Percentiles rank a stretch among this genome's conserved stretches.
These are phyloP conservation scores for Xylariaceae sp. DNA, from an alignment of 2,329 filamentous ascomycete genomes.

Conservation along the genomic window DNA sequence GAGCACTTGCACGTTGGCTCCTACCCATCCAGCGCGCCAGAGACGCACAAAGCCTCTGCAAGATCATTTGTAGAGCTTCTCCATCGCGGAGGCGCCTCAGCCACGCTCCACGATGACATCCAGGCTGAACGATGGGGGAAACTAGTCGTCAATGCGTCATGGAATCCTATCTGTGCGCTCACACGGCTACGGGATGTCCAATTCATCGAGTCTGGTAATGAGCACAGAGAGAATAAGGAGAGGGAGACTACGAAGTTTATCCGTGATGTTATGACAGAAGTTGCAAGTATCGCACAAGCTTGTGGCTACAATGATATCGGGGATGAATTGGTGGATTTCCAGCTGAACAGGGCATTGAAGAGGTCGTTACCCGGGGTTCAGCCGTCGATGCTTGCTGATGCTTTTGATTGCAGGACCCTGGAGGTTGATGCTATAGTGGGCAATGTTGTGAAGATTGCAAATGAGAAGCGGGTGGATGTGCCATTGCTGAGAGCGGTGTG, in stretches of 20 bases:
- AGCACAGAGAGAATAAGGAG: neutral
- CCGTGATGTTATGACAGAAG: constrained; percentile 34
- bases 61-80: constrained; percentile 41
- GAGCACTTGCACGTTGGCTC: constrained; percentile 50
- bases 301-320: constrained; percentile 31
- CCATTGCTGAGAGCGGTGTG: constrained; percentile 37
- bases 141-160: constrained; percentile 52
- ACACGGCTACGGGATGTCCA: constrained; percentile 45
- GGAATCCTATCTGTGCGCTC: constrained; percentile 56
- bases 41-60: constrained; percentile 30
- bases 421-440: constrained; percentile 37
- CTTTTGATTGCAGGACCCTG: constrained; percentile 23
- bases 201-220: constrained; percentile 34
- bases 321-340: constrained; percentile 30
- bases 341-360: constrained; percentile 21
- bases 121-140: constrained; percentile 54
- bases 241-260: constrained; percentile 25
- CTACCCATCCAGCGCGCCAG: constrained; percentile 37
- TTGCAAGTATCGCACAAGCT: constrained; percentile 32
- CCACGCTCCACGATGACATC: constrained; percentile 44
- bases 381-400: constrained; percentile 34
- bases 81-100: constrained; percentile 40
- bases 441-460: constrained; percentile 30
- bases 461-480: constrained; percentile 25
- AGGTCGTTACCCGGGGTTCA: constrained; percentile 28